phyloP scores from a whole-genome alignment of 768 basidiomycete species.

The Lyophyllum atratum region DNA sequence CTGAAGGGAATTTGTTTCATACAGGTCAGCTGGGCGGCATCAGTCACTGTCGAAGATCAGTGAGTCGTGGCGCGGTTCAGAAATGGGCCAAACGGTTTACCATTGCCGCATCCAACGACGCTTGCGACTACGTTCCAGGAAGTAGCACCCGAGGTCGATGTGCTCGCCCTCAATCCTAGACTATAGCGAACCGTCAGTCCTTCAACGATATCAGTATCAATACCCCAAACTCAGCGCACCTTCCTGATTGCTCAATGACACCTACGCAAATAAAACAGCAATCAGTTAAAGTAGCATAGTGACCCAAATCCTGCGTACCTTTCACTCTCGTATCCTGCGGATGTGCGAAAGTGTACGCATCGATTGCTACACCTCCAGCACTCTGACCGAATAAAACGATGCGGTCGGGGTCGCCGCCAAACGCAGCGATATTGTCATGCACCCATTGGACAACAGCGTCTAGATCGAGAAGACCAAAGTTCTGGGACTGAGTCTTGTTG shows the following conservation, averaged over 20 bases:
- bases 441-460: constrained; percentile 51
- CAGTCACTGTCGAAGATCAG: constrained; percentile 16
- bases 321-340: constrained; percentile 30
- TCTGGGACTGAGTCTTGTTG: constrained; percentile 27
- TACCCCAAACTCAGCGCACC: constrained; percentile 15
- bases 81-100: constrained; percentile 17
- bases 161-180: background rate
- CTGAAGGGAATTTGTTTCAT: constrained; percentile 34
- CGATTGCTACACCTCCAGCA: constrained; percentile 35
- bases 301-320: constrained; percentile 5
- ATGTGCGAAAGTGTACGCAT: constrained; percentile 36
- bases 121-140: constrained; percentile 33
- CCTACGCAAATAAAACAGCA: constrained; percentile 14
- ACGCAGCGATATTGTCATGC: constrained; percentile 46
- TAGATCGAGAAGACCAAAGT: constrained; percentile 40
- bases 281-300: background rate
- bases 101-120: constrained; percentile 34
- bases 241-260: constrained; percentile 38
- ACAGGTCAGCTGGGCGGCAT: constrained; percentile 33
- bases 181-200: background rate
- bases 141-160: constrained; percentile 21
- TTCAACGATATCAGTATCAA: background rate
- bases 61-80: constrained; percentile 4
- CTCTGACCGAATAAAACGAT: constrained; percentile 39
- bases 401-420: constrained; percentile 42